Conservation (phyloP, 768 basidiomycete species). For the Lactifluus subvellereus region DNA sequence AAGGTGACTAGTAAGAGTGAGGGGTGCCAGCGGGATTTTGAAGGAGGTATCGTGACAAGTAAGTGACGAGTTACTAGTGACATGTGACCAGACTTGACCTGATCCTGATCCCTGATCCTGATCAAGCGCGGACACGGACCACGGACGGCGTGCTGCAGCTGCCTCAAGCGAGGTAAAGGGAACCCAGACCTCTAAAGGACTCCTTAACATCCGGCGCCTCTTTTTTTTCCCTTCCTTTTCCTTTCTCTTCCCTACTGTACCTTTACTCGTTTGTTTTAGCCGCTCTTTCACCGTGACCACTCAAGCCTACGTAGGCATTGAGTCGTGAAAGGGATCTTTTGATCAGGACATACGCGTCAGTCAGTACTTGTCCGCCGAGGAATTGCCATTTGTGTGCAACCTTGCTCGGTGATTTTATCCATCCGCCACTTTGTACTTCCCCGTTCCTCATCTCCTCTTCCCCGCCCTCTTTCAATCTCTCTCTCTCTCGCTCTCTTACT, state of each 20-base stretch:
- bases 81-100: background rate
- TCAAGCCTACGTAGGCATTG: background rate
- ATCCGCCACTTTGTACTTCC: slow-evolving; percentile 11
- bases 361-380: background rate
- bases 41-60: background rate
- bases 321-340: background rate
- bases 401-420: slow-evolving; percentile 21
- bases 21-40: background rate
- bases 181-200: background rate
- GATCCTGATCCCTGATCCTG: background rate
- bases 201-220: slow-evolving; percentile 4
- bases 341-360: background rate
- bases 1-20: too few relatives aligned
- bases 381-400: slow-evolving; percentile 11
- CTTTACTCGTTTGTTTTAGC: background rate
- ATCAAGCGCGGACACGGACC: slow-evolving; percentile 1
- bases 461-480: background rate
- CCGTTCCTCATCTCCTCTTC: slow-evolving; percentile 8
- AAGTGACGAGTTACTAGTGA: background rate
- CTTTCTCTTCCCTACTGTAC: background rate
- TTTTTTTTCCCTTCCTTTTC: background rate
- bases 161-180: slow-evolving; percentile 7
- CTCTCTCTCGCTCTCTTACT: background rate
- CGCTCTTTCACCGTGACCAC: background rate
- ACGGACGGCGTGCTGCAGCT: background rate